Percentiles rank a stretch among this genome's conserved stretches.
phyloP scores from a whole-genome alignment of 257 asterid genomes.

The Striga asiatica region DNA sequence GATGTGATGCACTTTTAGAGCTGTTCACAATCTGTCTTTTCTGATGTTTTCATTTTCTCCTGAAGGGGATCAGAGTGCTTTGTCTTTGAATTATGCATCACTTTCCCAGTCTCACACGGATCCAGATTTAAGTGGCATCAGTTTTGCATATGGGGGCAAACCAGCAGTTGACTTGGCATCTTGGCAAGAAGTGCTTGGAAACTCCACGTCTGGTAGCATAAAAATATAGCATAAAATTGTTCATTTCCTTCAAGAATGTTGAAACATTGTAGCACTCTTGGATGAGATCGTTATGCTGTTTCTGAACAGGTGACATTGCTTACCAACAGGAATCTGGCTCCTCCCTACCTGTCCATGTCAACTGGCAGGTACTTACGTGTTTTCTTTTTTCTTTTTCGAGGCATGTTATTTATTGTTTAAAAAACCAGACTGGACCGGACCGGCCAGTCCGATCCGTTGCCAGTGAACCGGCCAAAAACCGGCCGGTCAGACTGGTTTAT shows the following conservation, averaged over 20 bases:
- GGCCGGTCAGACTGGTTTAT: too few species aligned
- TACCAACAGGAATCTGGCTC: slow-evolving; percentile 30
- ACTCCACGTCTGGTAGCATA: slow-evolving; percentile 31
- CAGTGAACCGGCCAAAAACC: too few species aligned
- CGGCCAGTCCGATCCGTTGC: too few species aligned
- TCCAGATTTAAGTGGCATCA: slow-evolving; percentile 21
- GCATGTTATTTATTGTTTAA: too few species aligned
- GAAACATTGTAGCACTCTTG: background rate
- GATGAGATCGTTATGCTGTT: slow-evolving; percentile 11
- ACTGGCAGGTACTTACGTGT: slow-evolving; percentile 40
- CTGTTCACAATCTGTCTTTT: background rate
- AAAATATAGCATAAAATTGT: background rate
- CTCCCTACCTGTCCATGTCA: slow-evolving; percentile 27
- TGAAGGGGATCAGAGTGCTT: slow-evolving; percentile 27
- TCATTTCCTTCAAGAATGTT: background rate
- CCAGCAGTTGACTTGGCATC: slow-evolving; percentile 29
- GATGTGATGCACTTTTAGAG: background rate
- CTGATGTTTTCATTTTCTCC: background rate
- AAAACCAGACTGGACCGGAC: too few species aligned
- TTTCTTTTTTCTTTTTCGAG: background rate
- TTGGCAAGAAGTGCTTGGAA: slow-evolving; percentile 39
- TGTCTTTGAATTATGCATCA: slow-evolving; percentile 24
- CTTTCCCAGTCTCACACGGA: slow-evolving; percentile 19
- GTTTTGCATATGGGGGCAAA: slow-evolving; percentile 25
- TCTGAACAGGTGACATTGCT: slow-evolving; percentile 40